These are phyloP conservation scores for Phytophthora meadii DNA, from an alignment of 352 stramenopile species.

Conservation along the genomic window DNA sequence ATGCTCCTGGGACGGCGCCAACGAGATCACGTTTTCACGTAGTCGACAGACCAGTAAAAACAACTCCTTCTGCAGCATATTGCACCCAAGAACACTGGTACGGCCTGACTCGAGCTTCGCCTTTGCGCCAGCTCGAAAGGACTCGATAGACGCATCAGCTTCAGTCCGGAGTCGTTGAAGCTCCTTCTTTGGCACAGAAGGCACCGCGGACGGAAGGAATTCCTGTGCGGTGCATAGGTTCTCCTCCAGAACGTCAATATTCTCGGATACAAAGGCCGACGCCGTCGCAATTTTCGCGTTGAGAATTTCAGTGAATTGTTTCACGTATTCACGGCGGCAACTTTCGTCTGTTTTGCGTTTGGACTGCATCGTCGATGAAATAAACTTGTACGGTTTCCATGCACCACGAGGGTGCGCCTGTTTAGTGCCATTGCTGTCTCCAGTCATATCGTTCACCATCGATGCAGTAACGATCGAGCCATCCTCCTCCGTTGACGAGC, in stretches of 20 bases:
- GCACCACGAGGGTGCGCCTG: constrained; percentile 35
- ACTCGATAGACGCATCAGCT: constrained; percentile 41
- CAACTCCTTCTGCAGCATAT: constrained; percentile 66
- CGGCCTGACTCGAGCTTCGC: constrained; percentile 35
- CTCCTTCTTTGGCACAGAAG: constrained; percentile 62
- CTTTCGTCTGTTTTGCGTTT: constrained; percentile 50
- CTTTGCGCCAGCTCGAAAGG: constrained; percentile 44
- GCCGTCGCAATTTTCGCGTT: constrained; percentile 48
- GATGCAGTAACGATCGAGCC: constrained; percentile 38
- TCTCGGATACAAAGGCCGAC: constrained; percentile 55
- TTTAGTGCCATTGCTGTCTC: constrained; percentile 26
- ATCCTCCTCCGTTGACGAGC: constrained; percentile 68
- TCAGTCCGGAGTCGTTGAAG: constrained; percentile 57
- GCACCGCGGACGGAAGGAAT: constrained; percentile 63
- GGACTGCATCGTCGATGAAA: constrained; percentile 79
- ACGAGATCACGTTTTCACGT: constrained; percentile 63
- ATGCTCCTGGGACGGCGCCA: constrained; percentile 66
- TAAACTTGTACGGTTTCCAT: constrained; percentile 82
- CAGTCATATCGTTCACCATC: constrained; percentile 40
- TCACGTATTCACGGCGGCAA: constrained; percentile 58
- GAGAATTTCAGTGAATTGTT: constrained; percentile 57
- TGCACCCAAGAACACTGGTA: constrained; percentile 72
- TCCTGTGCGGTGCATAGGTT: constrained; percentile 69
- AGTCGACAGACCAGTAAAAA: constrained; percentile 63
- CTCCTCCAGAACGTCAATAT: constrained; percentile 77